Conservation (phyloP, 2,329 filamentous ascomycete species). For the Xylariaceae sp. region DNA sequence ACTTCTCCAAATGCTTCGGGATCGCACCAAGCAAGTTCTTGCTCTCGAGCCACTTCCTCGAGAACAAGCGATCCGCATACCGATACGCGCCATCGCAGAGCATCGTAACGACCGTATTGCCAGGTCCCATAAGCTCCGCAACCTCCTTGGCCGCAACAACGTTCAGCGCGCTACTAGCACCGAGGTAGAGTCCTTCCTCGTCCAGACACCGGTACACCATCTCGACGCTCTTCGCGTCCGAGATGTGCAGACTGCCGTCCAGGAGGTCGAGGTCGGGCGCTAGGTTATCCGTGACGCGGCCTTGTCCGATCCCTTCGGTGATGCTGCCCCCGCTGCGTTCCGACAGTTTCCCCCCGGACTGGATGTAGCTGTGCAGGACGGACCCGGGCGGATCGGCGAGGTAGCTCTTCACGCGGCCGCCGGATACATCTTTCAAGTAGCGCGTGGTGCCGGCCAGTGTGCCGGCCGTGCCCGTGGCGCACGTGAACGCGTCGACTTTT, state of each 20-base stretch:
- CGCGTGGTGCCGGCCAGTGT: slow-evolving; percentile 89
- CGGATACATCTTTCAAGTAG: slow-evolving; percentile 83
- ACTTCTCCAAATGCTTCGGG: slow-evolving; percentile 86
- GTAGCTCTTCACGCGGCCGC: slow-evolving; percentile 82
- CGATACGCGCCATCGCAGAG: slow-evolving; percentile 97
- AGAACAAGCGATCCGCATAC: slow-evolving; percentile 94
- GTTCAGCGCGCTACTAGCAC: slow-evolving; percentile 91
- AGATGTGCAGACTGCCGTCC: slow-evolving; percentile 83
- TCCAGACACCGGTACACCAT: slow-evolving; percentile 98
- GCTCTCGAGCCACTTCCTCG: slow-evolving; percentile 83
- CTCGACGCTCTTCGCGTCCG: slow-evolving; percentile 92
- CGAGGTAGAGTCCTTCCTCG: slow-evolving; percentile 93
- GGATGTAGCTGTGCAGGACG: slow-evolving; percentile 91
- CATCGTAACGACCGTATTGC: slow-evolving; percentile 90
- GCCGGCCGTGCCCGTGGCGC: slow-evolving; percentile 90
- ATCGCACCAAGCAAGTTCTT: slow-evolving; percentile 85
- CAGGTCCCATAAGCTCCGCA: slow-evolving; percentile 85
- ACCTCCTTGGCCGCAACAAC: slow-evolving; percentile 95
- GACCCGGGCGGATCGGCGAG: slow-evolving; percentile 93
- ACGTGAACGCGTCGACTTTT: slow-evolving; percentile 91
- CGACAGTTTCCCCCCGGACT: slow-evolving; percentile 80
- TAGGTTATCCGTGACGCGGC: slow-evolving; percentile 94
- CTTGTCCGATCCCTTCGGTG: slow-evolving; percentile 97
- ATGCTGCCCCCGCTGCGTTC: slow-evolving; percentile 87
- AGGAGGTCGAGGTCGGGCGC: slow-evolving; percentile 82